A percentile compares a stretch with the other conserved stretches of the same genome.
Evolutionary conservation across 805 yeast species (phyloP).

Genomic region (Yarrowia keelungensis): DNA sequence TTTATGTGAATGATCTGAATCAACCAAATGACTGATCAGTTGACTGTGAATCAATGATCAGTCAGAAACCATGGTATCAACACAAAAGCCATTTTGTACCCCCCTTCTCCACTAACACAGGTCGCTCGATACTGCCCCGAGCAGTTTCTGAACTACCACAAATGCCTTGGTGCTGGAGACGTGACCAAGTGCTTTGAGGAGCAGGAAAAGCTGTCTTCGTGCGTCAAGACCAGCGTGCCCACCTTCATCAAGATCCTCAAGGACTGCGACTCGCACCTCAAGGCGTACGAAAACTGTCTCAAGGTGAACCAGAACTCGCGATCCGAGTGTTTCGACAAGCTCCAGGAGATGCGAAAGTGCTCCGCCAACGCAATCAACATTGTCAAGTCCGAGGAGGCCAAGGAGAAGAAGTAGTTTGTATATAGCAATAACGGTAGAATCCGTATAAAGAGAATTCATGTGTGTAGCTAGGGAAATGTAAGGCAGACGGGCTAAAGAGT

Average conservation of each 20-base stretch:
- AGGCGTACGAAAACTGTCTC: conserved; percentile 72
- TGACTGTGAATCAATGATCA: no score
- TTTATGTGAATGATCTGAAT: no score
- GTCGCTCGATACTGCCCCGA: conserved; percentile 78
- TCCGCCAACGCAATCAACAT: conserved; percentile 54
- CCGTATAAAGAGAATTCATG: no score
- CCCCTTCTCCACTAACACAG: conserved; percentile 45
- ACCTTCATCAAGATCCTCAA: conserved; percentile 71
- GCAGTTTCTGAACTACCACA: conserved; percentile 73
- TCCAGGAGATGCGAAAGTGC: conserved; percentile 69
- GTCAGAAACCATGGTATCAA: no score
- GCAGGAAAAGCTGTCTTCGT: conserved; percentile 64
- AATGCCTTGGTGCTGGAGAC: conserved; percentile 67
- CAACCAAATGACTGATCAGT: no score
- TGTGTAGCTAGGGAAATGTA: no score
- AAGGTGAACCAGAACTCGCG: conserved; percentile 54
- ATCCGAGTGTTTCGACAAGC: conserved; percentile 61
- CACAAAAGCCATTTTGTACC: no score
- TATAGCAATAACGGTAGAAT: no score
- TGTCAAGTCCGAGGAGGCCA: conserved; percentile 32
- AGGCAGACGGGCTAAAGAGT: no score
- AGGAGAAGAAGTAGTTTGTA: neutral
- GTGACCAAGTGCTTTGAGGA: conserved; percentile 59
- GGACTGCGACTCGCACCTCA: conserved; percentile 64
- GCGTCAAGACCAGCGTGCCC: conserved; percentile 72